Base-by-base conservation (phyloP, 139 green algal species). In the Axilococcus clingmanii region DNA sequence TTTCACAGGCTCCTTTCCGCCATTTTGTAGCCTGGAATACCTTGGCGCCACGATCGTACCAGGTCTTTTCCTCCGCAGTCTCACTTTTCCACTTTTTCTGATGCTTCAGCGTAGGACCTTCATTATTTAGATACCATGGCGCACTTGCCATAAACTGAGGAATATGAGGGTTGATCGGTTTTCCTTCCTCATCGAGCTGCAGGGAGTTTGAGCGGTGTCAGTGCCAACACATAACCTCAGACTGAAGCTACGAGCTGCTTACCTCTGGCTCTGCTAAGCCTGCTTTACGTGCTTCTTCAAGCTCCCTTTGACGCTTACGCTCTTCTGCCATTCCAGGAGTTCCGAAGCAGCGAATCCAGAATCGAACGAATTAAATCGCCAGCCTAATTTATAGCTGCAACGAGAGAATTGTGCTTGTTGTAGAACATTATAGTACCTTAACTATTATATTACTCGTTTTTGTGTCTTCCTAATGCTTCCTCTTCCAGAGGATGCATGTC, bases 81-180 rank as follows among this genome's bases (percentile, higher is more conserved):
- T 79, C 69, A 19, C 76, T 50, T 42, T 87, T 87, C 90, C 91
- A 98, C 63, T 97, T 89, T 30, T 83, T 78, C 64, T 99, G 92
- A 88, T 99, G 92, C 82, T 96, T 94, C 57, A 99, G 69, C 4
- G 74, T 85, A 20, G 92, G 89, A 36, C 83, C 50, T 44, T 74
- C 67, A 43, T 82, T 68, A 61, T 89, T 92, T 24, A 97, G 66
- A 74, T 99, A 99, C 92, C 92, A 99, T 9, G 92, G 92, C 32
- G 88, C 93, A 40, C 57, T 82, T 36, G 79, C 80, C 92, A 99
- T 98, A 61, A 95, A 97, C 74, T 96, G 77, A 4, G 93, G 93
- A 48, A 99, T 98, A 55, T 99, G 93, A 0, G 93, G 93, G 74
- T 99, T 99, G 63, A 99, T 99, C 44, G 93, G 88, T 46, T 92